Evolutionary conservation across 1,139 yeast species (phyloP).

Genomic region (Hyphopichia burtonii): DNA sequence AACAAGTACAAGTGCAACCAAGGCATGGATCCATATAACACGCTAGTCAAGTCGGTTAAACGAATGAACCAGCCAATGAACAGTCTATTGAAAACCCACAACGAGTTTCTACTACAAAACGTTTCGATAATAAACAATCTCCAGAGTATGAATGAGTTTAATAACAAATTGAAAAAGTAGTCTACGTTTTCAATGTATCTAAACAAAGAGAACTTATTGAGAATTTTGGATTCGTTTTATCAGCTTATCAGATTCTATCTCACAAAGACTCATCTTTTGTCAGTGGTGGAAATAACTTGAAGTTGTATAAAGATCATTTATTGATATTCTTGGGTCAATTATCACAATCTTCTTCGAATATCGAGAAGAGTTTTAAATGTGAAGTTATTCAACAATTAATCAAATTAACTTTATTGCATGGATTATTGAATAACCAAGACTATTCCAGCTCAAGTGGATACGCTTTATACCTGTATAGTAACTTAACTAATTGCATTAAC

Average conservation of each 20-base stretch:
- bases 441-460: too few species aligned
- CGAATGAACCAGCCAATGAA: conserved; percentile 22
- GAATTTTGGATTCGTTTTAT: conserved; percentile 54
- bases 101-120: conserved; percentile 27
- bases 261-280: conserved; percentile 2
- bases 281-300: conserved; percentile 12
- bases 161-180: neutral
- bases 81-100: conserved; percentile 24
- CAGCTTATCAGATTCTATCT: conserved; percentile 22
- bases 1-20: too few species aligned
- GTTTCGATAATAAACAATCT: conserved; percentile 22
- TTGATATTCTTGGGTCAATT: conserved; percentile 65
- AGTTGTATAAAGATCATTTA: conserved; percentile 58
- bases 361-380: conserved; percentile 68
- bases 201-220: conserved; percentile 62
- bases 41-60: conserved; percentile 19
- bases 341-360: conserved; percentile 61
- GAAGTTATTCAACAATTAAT: conserved; percentile 65
- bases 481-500: too few species aligned
- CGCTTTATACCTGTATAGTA: too few species aligned
- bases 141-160: neutral
- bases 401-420: conserved; percentile 46
- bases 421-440: conserved; percentile 54
- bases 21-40: conserved; percentile 23
- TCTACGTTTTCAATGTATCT: conserved; percentile 43